Conservation (phyloP, 2,329 filamentous ascomycete species). For the Aspergillus jensenii region DNA sequence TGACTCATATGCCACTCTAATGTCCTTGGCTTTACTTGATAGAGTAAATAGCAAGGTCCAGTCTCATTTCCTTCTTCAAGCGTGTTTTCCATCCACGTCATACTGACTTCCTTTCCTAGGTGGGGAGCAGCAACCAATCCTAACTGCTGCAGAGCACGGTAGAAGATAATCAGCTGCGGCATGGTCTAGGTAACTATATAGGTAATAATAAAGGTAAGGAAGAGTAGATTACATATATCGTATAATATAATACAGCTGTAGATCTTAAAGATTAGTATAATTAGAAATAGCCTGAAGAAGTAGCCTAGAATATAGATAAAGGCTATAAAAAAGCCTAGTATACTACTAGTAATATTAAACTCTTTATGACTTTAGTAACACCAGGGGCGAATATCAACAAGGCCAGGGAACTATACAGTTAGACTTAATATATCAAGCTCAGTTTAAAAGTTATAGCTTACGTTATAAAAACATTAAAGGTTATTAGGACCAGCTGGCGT, state of each 20-base stretch:
- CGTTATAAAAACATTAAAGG: too few species aligned
- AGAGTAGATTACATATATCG: slow-evolving; percentile 57
- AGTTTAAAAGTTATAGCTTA: too few species aligned
- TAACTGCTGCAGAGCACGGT: too few species aligned
- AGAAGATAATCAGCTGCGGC: slow-evolving; percentile 58
- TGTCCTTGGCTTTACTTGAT: too few species aligned
- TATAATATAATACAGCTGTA: slow-evolving; percentile 63
- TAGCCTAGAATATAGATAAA: slow-evolving; percentile 62
- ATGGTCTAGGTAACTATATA: slow-evolving; percentile 61
- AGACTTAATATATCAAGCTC: too few species aligned
- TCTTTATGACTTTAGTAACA: slow-evolving; percentile 21
- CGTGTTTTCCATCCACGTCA: too few species aligned
- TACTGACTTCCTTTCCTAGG: too few species aligned
- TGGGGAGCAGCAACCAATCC: too few species aligned
- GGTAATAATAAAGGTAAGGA: slow-evolving; percentile 63
- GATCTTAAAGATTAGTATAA: slow-evolving; percentile 63
- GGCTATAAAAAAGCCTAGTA: slow-evolving; percentile 41
- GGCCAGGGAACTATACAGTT: slow-evolving; percentile 22
- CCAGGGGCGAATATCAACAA: slow-evolving; percentile 39
- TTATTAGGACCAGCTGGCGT: too few species aligned
- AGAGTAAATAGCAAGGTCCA: too few species aligned
- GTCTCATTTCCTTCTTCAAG: too few species aligned
- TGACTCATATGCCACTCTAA: too few species aligned
- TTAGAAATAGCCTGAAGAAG: slow-evolving; percentile 56
- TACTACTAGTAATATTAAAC: slow-evolving; percentile 11